Evolutionary conservation across 2,329 filamentous ascomycete species (phyloP), one percentile per base, ranked within the genome.

Genomic region (Paradendryphiella salina): DNA sequence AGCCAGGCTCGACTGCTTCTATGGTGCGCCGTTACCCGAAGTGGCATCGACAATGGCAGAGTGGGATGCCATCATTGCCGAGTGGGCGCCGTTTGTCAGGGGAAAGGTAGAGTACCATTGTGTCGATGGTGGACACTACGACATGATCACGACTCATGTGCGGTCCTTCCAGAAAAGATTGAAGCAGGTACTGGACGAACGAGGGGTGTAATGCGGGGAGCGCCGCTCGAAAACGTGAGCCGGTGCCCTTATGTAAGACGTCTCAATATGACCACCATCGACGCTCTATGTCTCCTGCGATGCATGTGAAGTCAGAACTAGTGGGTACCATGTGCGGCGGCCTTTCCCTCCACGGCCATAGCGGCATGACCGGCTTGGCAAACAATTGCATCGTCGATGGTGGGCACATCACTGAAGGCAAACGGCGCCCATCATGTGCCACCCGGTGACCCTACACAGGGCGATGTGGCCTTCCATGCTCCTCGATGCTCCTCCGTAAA

Each of bases 291-390:
- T 28, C 15, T 37, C 20, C 31, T 23, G 20, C n/a, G 28, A 41
- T 34, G 51, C 51, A 50, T 50, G 41, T 54, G 46, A 43, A 50
- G 42, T 54, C 23, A 38, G 40, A 38, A 46, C 41, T 46, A 46
- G 47, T 36, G 33, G 23, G 32, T 33, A 32, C 18, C 32, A 43
- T 31, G 20, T n/a, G 13, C 44, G 47, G 40, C 26, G 42, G 40
- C 43, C 38, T 40, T 54, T 17, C 47, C 52, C 34, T 14, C 39
- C 39, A 34, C 26, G 41, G 48, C 48, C 36, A 18, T 54, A 54
- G 52, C 45, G 43, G 36, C 29, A n/a, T 18, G 20, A 5, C 33
- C 11, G 8, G 38, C 46, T 38, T 46, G 38, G 47, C 42, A 21
- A 32, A 18, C 38, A 37, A 44, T n/a, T n/a, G 35, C 36, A 55